Percentiles rank a stretch among this genome's conserved stretches.
Conservation (phyloP, 495 filamentous ascomycete species). For the Tuber aestivum region DNA sequence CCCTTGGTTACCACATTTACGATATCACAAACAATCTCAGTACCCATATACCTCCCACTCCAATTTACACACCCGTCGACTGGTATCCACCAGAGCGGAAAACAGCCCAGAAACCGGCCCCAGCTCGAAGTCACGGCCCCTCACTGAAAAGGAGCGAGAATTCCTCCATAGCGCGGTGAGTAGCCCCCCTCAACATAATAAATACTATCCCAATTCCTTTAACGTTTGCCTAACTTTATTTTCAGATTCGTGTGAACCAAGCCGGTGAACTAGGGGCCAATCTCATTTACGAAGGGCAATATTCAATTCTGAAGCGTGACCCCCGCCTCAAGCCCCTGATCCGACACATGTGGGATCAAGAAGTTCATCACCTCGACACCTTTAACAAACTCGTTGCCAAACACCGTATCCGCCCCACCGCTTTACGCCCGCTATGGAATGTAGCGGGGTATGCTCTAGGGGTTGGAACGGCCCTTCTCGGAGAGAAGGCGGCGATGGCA, state of each 20-base stretch:
- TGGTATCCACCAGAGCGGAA: background rate
- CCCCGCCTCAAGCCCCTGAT: constrained; percentile 83
- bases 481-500: constrained; percentile 93
- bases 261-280: constrained; percentile 83
- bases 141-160: constrained; percentile 62
- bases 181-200: constrained; percentile 7
- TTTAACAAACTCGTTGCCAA: constrained; percentile 80
- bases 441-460: constrained; percentile 75
- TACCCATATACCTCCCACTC: background rate
- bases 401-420: constrained; percentile 88
- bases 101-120: background rate
- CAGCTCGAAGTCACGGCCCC: constrained; percentile 47
- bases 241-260: constrained; percentile 73
- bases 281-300: constrained; percentile 77
- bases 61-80: background rate
- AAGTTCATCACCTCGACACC: constrained; percentile 73
- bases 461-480: constrained; percentile 83
- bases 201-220: constrained; percentile 15
- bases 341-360: constrained; percentile 98
- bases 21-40: background rate
- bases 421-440: constrained; percentile 90
- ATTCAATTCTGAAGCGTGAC: constrained; percentile 63
- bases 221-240: constrained; percentile 6
- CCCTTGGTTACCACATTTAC: background rate
- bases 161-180: constrained; percentile 72